Conservation (phyloP, 2,329 filamentous ascomycete genomes). For the Periconia macrospinosa region DNA sequence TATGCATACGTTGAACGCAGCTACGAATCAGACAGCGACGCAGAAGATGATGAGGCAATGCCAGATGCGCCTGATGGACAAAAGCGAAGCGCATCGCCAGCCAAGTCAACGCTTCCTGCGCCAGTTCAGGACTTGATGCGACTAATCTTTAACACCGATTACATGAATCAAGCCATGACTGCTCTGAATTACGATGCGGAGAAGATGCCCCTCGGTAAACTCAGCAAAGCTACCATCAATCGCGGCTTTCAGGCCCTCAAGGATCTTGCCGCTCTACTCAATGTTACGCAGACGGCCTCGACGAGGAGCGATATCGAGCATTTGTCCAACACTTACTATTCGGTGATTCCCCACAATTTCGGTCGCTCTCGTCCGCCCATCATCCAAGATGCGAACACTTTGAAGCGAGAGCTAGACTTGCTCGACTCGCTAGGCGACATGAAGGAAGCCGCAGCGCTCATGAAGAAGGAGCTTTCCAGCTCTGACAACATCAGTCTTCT, state of each 20-base stretch:
- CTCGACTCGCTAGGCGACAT: slow-evolving; percentile 82
- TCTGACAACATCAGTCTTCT: slow-evolving; percentile 61
- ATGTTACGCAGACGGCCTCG: slow-evolving; percentile 52
- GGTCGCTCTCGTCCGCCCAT: slow-evolving; percentile 73
- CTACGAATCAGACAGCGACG: slow-evolving; percentile 71
- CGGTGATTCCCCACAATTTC: slow-evolving; percentile 76
- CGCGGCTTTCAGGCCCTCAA: slow-evolving; percentile 78
- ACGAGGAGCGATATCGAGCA: slow-evolving; percentile 56
- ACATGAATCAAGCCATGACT: slow-evolving; percentile 68
- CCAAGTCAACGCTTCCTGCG: slow-evolving; percentile 58
- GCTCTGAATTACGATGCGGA: slow-evolving; percentile 71
- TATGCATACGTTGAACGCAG: slow-evolving; percentile 81
- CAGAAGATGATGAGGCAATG: slow-evolving; percentile 39
- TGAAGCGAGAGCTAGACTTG: slow-evolving; percentile 78
- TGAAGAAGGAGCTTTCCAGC: slow-evolving; percentile 64
- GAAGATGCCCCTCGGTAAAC: slow-evolving; percentile 81
- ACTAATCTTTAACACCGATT: slow-evolving; percentile 79
- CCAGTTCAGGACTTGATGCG: slow-evolving; percentile 71
- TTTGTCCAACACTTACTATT: slow-evolving; percentile 79
- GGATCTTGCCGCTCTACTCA: slow-evolving; percentile 69
- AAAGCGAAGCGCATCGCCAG: slow-evolving; percentile 19
- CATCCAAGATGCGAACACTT: slow-evolving; percentile 57
- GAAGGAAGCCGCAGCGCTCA: slow-evolving; percentile 77
- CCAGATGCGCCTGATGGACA: slow-evolving; percentile 35
- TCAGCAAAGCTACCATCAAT: slow-evolving; percentile 76